Conservation (phyloP, 306 rosid species). For the Dalbergia cochinchinensis region DNA sequence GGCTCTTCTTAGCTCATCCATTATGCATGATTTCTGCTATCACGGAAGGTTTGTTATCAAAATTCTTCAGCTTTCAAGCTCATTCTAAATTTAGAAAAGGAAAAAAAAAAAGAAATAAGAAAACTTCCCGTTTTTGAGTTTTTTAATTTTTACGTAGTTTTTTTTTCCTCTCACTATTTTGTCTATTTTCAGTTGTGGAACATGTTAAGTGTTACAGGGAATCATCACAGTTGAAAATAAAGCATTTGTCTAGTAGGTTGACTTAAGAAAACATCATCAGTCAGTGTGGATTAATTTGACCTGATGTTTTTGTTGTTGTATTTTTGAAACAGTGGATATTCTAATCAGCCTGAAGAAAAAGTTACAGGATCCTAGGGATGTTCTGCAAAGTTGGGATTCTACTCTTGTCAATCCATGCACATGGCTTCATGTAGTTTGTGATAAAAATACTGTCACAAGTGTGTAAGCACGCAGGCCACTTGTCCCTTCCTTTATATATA, state of each 20-base stretch:
- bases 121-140: too few relatives aligned
- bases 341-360: conserved; percentile 58
- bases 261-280: too few relatives aligned
- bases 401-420: conserved; percentile 78
- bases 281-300: background rate
- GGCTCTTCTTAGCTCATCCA: conserved; percentile 62
- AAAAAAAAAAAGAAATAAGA: too few relatives aligned
- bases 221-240: background rate
- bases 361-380: conserved; percentile 62
- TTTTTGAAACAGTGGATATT: conserved; percentile 64
- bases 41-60: conserved; percentile 68
- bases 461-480: conserved; percentile 59
- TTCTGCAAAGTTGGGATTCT: conserved; percentile 73
- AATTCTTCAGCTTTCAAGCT: conserved; percentile 10
- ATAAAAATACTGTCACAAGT: conserved; percentile 58
- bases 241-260: background rate
- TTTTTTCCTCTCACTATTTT: background rate
- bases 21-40: conserved; percentile 70
- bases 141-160: too few relatives aligned
- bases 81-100: background rate
- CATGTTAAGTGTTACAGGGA: background rate
- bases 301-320: too few relatives aligned
- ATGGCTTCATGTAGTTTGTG: conserved; percentile 77
- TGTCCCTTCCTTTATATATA: background rate
- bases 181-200: background rate